Evolutionary conservation across 495 filamentous ascomycete species (phyloP).

Genomic region (Daldinia concentrica): DNA sequence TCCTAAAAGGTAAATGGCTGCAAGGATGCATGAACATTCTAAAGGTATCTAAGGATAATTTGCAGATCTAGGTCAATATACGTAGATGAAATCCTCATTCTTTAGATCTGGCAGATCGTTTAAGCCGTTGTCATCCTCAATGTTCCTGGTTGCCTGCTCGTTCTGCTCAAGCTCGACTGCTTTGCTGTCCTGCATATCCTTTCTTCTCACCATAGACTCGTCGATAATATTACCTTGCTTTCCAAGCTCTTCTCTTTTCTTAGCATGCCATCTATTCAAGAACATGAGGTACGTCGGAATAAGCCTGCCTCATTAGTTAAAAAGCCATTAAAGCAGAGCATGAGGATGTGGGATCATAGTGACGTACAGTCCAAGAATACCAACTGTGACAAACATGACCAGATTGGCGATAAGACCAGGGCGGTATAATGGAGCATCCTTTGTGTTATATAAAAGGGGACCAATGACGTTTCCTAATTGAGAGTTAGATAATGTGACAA

Average conservation of each 20-base stretch:
- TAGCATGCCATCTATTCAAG: conserved; percentile 58
- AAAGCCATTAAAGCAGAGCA: not conserved
- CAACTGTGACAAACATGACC: conserved; percentile 52
- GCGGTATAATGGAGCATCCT: conserved; percentile 66
- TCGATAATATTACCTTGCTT: conserved; percentile 56
- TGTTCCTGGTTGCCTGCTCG: conserved; percentile 44
- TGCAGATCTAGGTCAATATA: conserved; percentile 52
- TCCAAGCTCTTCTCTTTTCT: conserved; percentile 53
- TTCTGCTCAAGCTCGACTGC: conserved; percentile 56
- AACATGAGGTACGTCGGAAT: conserved; percentile 59
- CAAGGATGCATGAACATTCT: not conserved
- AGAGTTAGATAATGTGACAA: conserved; percentile 7
- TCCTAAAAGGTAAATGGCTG: not conserved
- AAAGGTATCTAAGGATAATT: not conserved
- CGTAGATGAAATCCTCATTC: conserved; percentile 69
- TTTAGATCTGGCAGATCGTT: conserved; percentile 63
- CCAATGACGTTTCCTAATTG: conserved; percentile 64
- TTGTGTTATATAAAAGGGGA: conserved; percentile 68
- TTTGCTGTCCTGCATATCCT: conserved; percentile 53
- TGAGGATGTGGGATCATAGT: not conserved
- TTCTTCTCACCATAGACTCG: conserved; percentile 54
- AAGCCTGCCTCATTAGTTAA: conserved; percentile 40
- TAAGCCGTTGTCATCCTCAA: conserved; percentile 58
- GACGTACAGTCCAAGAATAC: conserved; percentile 51
- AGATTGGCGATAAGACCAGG: conserved; percentile 65